These are phyloP conservation scores for Tetragonia tetragonoides DNA, from an alignment of 148 eudicot species.

Conservation along the genomic window DNA sequence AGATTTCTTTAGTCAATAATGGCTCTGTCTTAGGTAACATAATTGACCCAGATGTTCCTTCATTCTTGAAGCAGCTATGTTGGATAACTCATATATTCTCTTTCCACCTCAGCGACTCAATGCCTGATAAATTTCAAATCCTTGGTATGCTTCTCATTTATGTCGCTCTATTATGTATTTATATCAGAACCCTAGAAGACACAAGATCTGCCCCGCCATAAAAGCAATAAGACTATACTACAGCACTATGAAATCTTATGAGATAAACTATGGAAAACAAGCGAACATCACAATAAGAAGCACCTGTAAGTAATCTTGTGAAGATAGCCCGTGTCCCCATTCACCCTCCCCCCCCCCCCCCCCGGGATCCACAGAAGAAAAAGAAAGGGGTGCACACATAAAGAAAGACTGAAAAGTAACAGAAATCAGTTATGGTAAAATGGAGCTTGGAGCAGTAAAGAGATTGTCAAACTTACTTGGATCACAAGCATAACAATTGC, in stretches of 20 bases:
- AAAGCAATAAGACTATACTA: background rate
- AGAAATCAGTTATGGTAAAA: background rate
- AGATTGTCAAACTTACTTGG: constrained; percentile 43
- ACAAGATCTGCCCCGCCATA: background rate
- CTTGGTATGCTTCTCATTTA: background rate
- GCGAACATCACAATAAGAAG: background rate
- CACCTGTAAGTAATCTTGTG: constrained; percentile 9
- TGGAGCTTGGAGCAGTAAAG: background rate
- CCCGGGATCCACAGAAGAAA: background rate
- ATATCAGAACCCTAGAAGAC: background rate
- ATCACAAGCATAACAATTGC: constrained; percentile 71
- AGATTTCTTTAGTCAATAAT: background rate
- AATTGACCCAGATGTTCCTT: background rate
- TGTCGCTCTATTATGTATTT: background rate
- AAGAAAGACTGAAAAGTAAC: background rate
- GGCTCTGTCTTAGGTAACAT: background rate
- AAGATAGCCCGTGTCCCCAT: background rate
- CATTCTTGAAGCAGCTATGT: background rate
- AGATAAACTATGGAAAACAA: background rate
- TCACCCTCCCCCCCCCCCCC: background rate
- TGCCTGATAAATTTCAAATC: background rate
- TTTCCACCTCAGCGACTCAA: background rate
- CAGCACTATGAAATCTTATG: background rate
- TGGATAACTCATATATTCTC: background rate
- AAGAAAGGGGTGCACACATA: no score